Percentiles rank a stretch among this genome's conserved stretches.
Evolutionary conservation across 1,284 basidiomycete species (phyloP).

Genomic region (Tilletia setariae): DNA sequence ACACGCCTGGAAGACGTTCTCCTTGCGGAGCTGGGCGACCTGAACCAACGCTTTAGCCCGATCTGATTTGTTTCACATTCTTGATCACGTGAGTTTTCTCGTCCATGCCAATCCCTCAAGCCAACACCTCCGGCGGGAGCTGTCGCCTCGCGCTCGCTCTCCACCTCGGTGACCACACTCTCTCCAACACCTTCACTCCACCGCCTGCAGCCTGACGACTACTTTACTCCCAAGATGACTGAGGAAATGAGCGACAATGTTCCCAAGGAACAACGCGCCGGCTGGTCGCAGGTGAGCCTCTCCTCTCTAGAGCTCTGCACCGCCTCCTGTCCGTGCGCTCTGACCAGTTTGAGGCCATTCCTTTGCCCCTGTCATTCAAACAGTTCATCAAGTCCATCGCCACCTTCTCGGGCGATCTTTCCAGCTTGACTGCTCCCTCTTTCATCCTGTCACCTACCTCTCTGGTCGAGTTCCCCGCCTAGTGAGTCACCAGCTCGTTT

Average conservation of each 20-base stretch:
- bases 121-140: too few relatives aligned
- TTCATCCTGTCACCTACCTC: constrained; percentile 58
- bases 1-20: too few relatives aligned
- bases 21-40: too few relatives aligned
- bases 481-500: constrained; percentile 19
- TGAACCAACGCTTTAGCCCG: too few relatives aligned
- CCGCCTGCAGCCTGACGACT: too few relatives aligned
- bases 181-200: too few relatives aligned
- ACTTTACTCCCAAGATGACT: too few relatives aligned
- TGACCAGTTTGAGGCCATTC: neutral
- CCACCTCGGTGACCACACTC: too few relatives aligned
- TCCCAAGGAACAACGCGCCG: constrained; percentile 42
- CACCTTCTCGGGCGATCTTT: constrained; percentile 71
- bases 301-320: neutral
- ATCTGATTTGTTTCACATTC: too few relatives aligned
- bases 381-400: constrained; percentile 52
- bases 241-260: constrained; percentile 41
- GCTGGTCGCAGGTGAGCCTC: constrained; percentile 37
- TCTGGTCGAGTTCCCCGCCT: constrained; percentile 50
- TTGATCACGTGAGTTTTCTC: too few relatives aligned
- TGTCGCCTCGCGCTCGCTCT: too few relatives aligned
- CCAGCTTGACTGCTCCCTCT: constrained; percentile 83
- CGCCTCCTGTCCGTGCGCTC: neutral
- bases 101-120: too few relatives aligned
- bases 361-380: neutral